Evolutionary conservation across 495 filamentous ascomycete genomes (phyloP), one percentile per base, ranked within the genome.

Genomic region (Entonaema liquescens): DNA sequence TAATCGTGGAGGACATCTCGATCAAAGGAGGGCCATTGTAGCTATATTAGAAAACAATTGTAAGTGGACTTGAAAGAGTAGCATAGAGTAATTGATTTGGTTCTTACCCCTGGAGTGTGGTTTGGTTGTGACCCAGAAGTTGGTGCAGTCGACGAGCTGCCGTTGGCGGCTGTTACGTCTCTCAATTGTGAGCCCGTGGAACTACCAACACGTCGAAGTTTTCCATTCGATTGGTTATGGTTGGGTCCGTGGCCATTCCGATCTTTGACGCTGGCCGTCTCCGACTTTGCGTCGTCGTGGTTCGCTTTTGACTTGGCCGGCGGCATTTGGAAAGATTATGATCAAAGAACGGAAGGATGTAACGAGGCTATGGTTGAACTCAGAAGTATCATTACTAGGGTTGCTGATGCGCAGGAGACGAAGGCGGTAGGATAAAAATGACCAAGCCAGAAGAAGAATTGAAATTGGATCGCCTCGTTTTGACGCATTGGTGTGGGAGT

Each of bases 1-100:
- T 97, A 97, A 75, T 87, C 86, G 79, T 95, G 90, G 64, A 97
- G 88, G 71, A 93, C 83, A 19, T 87, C 83, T 69, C 88, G 82
- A 17, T 92, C 88, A 73, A 93, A 89, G 28, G 90, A 86, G 35
- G 87, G 83, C 93, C 93, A 96, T 69, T 89, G 84, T 61, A 96
- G 86, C 93, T 96, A 72, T 57, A 61, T 19, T 21, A 21, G 50
- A 19, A 5, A 58, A 44, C 5, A 44, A 55, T 33, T 44, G 66
- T 80, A 53, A 81, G 77, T 31, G 47, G 21, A 50, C 15, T 55
- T 58, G 62, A 36, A 53, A 62, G 35, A 42, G 7, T 25, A 62
- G 17, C 12, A 29, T 31, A 15, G 0, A 63, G 25, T 36, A 15
- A 21, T 35, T 11, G 49, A 47, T 5, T 62, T 53, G 15, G 40